phyloP scores from a whole-genome alignment of 1,284 basidiomycete genomes.

The Afroboletus lepidellus region DNA sequence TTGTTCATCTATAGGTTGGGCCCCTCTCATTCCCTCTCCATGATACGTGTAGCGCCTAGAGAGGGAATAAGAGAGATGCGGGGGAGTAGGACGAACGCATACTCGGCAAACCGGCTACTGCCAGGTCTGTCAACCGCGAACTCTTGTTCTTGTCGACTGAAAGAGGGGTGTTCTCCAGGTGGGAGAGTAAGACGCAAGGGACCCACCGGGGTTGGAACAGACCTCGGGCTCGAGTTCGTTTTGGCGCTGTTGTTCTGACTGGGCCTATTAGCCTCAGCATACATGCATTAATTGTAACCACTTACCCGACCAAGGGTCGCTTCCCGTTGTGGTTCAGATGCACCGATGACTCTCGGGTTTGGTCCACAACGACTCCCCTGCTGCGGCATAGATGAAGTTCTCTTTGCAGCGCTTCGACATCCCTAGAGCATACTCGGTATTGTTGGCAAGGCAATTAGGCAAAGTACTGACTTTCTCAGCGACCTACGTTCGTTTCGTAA shows the following conservation, averaged over 20 bases:
- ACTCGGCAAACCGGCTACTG: constrained; percentile 51
- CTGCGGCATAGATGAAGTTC: constrained; percentile 51
- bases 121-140: constrained; percentile 38
- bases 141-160: constrained; percentile 36
- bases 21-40: constrained; percentile 39
- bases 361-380: constrained; percentile 17
- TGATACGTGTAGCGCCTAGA: constrained; percentile 61
- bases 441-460: neutral
- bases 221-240: constrained; percentile 57
- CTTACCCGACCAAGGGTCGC: constrained; percentile 56
- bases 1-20: constrained; percentile 38
- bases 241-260: constrained; percentile 32
- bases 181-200: constrained; percentile 61
- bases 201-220: constrained; percentile 47
- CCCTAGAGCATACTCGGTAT: constrained; percentile 36
- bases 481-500: constrained; percentile 43
- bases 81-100: constrained; percentile 21
- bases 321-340: constrained; percentile 59
- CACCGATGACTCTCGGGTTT: constrained; percentile 36
- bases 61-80: constrained; percentile 16
- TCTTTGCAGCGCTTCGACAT: constrained; percentile 46
- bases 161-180: constrained; percentile 49
- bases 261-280: constrained; percentile 10
- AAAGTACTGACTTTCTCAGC: constrained; percentile 51
- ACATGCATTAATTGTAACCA: constrained; percentile 9